phyloP scores from a whole-genome alignment of 2,329 filamentous ascomycete genomes.

The Sarocladiaceae sp. region DNA sequence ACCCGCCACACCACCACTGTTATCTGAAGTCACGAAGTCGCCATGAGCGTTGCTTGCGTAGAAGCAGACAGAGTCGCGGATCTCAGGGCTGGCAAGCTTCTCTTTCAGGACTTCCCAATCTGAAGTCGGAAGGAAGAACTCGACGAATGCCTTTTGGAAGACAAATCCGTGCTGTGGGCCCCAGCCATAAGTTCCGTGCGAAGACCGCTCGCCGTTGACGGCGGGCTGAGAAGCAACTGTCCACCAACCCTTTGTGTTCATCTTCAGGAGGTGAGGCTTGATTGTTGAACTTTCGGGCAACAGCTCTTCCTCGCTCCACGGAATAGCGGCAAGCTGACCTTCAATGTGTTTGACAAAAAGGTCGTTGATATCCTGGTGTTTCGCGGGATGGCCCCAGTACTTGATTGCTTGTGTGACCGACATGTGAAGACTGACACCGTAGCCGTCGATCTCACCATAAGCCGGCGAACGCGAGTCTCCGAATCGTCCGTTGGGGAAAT shows the following conservation, averaged over 20 bases:
- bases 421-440: constrained; percentile 92
- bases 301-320: constrained; percentile 90
- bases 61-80: constrained; percentile 71
- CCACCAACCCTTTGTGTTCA: constrained; percentile 89
- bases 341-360: constrained; percentile 79
- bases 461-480: constrained; percentile 89
- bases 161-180: constrained; percentile 89
- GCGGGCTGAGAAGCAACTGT: constrained; percentile 93
- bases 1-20: constrained; percentile 23
- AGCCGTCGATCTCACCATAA: constrained; percentile 97
- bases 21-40: constrained; percentile 71
- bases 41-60: constrained; percentile 78
- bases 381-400: constrained; percentile 79
- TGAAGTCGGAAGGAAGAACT: constrained; percentile 77
- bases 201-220: constrained; percentile 78
- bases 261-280: constrained; percentile 64
- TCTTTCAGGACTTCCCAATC: constrained; percentile 68
- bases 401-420: constrained; percentile 76
- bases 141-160: constrained; percentile 97
- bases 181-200: constrained; percentile 83
- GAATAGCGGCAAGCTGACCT: constrained; percentile 75
- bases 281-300: constrained; percentile 82
- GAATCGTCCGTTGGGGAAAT: constrained; percentile 95
- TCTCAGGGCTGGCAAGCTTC: constrained; percentile 51
- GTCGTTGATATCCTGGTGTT: constrained; percentile 65